Evolutionary conservation across 768 basidiomycete genomes (phyloP).

Genomic region (Astraeus odoratus): DNA sequence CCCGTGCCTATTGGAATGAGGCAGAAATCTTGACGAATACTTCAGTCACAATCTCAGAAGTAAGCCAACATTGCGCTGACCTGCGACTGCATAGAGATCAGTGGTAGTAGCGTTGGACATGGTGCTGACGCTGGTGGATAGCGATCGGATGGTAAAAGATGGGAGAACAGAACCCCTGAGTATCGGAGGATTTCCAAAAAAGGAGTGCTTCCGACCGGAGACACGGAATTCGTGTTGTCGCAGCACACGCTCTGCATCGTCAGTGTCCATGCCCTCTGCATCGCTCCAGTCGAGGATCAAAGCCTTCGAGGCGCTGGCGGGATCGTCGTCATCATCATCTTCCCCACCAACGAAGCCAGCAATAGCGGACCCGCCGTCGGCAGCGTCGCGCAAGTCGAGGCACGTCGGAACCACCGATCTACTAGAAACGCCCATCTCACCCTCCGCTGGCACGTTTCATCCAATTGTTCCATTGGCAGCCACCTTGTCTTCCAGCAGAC

Average conservation of each 20-base stretch:
- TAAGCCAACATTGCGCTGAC: conserved; percentile 30
- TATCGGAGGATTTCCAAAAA: neutral
- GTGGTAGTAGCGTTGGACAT: conserved; percentile 11
- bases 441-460: conserved; percentile 35
- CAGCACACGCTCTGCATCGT: conserved; percentile 1
- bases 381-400: conserved; percentile 4
- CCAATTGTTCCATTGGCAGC: conserved; percentile 35
- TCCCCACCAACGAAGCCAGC: conserved; percentile 9
- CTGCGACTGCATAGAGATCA: conserved; percentile 75
- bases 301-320: conserved; percentile 54
- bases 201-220: neutral
- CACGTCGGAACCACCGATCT: conserved; percentile 18
- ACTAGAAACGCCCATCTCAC: conserved; percentile 47
- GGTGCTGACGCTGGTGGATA: neutral
- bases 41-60: neutral
- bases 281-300: conserved; percentile 52
- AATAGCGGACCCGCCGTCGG: conserved; percentile 10
- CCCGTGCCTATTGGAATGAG: conserved; percentile 80
- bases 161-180: neutral
- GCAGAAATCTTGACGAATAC: conserved; percentile 61
- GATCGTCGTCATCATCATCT: conserved; percentile 19
- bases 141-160: neutral
- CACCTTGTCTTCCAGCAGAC: conserved; percentile 15
- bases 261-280: conserved; percentile 37
- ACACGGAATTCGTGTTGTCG: neutral